Evolutionary conservation across 495 filamentous ascomycete genomes (phyloP), one percentile per base, ranked within the genome.

Genomic region (Pyronema omphalodes): DNA sequence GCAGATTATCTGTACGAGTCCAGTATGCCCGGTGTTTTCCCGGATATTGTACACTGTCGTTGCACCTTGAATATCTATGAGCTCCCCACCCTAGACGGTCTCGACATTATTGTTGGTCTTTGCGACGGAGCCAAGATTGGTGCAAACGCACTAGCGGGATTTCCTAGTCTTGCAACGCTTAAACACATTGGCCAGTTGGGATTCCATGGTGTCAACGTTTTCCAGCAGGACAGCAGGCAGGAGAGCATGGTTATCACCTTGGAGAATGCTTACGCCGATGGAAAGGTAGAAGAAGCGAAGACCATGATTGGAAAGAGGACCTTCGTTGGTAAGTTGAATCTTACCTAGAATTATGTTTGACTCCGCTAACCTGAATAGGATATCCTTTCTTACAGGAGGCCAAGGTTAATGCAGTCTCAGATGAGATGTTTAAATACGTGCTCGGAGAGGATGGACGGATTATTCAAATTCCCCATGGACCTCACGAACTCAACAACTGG

Each of bases 21-120:
- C 1, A 89, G 87, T 1, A 71, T 95, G 58, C 78, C 83, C 11
- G 91, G 89, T 19, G 77, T 96, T 37, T 96, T 99, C 68, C 91
- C 89, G 0, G 84, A 93, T 60, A 75, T 99, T 53, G 67, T 79
- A 9, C 79, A 84, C 61, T 96, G 88, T 66, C 85, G 75, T 62
- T 99, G 93, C 62, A 76, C 94, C 43, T 83, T 93, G 68, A 99
- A 96, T 64, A 83, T 88, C 23, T 99, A 91, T 59, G 93, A 99
- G 46, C 71, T 96, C 18, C 93, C 93, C 11, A 82, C 81, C 1
- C 84, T 94, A 66, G 91, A 96, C 55, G 93, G 91, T 0, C 66
- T 94, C 40, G 84, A 94, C 40, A 81, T 86, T 33, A 83, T 84
- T 58, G 76, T 86, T 53, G 93, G 88, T 7, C 69, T 99, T 37